These are phyloP conservation scores for Podila minutissima DNA, from an alignment of 192 early-diverging fungal genomes.

Conservation along the genomic window DNA sequence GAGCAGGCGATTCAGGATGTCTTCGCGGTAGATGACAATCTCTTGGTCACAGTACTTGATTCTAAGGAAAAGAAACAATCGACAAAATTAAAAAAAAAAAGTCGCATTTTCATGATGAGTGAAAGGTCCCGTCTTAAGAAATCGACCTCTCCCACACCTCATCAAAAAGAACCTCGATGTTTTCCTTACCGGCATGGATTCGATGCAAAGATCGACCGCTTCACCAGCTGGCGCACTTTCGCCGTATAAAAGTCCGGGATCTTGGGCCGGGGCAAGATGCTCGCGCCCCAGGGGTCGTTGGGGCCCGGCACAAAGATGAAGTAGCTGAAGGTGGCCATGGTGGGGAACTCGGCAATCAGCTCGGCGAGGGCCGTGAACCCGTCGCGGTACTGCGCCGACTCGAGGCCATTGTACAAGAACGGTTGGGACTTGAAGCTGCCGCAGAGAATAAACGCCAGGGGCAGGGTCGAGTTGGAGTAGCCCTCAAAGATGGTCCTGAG, in stretches of 20 bases:
- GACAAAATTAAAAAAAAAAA: background rate
- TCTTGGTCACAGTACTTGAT: conserved; percentile 94
- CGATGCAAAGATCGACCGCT: conserved; percentile 73
- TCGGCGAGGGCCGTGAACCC: conserved; percentile 65
- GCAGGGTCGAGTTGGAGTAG: conserved; percentile 69
- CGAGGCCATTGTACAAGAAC: conserved; percentile 70
- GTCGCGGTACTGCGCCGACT: conserved; percentile 72
- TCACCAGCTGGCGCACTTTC: conserved; percentile 65
- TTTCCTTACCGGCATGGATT: conserved; percentile 81
- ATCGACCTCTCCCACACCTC: background rate
- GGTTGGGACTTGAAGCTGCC: conserved; percentile 88
- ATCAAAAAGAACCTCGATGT: background rate
- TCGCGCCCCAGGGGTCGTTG: conserved; percentile 82
- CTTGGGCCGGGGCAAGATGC: conserved; percentile 76
- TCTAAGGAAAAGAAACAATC: conserved; percentile 41
- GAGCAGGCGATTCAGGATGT: conserved; percentile 77
- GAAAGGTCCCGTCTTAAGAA: too few relatives aligned
- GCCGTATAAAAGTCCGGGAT: conserved; percentile 79
- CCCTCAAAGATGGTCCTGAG: conserved; percentile 79
- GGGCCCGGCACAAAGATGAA: conserved; percentile 94
- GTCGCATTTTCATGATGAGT: too few relatives aligned
- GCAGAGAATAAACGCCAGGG: conserved; percentile 86
- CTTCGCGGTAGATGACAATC: conserved; percentile 90
- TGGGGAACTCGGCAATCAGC: conserved; percentile 72
- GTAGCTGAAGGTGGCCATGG: conserved; percentile 63